Percentiles rank a stretch among this genome's conserved stretches.
These are phyloP conservation scores for Clitocybe nebularis DNA, from an alignment of 1,284 basidiomycete species.

Conservation along the genomic window DNA sequence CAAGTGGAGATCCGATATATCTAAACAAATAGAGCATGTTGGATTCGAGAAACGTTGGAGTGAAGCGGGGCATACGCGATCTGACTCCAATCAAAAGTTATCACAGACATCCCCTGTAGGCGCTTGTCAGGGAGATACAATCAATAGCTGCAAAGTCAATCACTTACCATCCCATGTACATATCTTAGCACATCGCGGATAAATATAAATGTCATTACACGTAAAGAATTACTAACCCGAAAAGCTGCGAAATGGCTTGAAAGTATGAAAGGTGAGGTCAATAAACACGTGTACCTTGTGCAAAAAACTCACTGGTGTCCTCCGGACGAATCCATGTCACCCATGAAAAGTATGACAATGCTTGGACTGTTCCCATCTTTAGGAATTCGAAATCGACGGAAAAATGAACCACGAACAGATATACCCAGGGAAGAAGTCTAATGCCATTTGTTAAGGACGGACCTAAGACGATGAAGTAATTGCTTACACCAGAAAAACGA, in stretches of 20 bases:
- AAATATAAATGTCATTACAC: not conserved
- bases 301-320: constrained; percentile 42
- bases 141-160: too few relatives aligned
- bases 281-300: too few relatives aligned
- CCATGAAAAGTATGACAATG: constrained; percentile 69
- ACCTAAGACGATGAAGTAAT: too few relatives aligned
- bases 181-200: constrained; percentile 75
- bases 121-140: too few relatives aligned
- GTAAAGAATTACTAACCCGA: constrained; percentile 1
- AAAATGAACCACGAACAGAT: constrained; percentile 30
- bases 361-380: constrained; percentile 33
- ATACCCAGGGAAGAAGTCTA: constrained; percentile 65
- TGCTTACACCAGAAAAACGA: constrained; percentile 58
- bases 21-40: constrained; percentile 30
- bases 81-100: constrained; percentile 78
- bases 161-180: constrained; percentile 50
- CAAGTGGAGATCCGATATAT: constrained; percentile 58
- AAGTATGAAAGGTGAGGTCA: not conserved
- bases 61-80: constrained; percentile 25
- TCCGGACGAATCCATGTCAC: constrained; percentile 60
- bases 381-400: not conserved
- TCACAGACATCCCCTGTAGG: constrained; percentile 59
- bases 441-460: too few relatives aligned
- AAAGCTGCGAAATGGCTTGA: constrained; percentile 1
- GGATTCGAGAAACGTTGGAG: not conserved